These are phyloP conservation scores for Talaromyces sp. DNA, from an alignment of 2,329 filamentous ascomycete species.

Conservation along the genomic window DNA sequence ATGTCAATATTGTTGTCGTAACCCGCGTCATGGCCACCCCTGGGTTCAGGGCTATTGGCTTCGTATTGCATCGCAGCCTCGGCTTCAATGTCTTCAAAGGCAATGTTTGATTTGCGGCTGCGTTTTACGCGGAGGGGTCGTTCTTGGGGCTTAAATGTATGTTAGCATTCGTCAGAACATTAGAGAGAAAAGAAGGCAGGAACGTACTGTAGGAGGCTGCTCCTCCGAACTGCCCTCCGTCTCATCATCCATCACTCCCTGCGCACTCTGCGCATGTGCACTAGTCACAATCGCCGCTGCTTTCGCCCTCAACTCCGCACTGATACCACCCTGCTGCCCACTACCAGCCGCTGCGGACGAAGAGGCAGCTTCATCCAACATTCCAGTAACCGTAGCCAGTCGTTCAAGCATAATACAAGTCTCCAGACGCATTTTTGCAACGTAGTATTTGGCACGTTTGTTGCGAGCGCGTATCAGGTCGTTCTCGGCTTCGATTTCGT, in stretches of 20 bases:
- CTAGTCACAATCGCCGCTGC: constrained; percentile 14
- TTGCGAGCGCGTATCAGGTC: constrained; percentile 77
- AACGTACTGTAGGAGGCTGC: constrained; percentile 41
- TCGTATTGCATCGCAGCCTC: constrained; percentile 17
- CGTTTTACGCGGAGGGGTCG: constrained; percentile 45
- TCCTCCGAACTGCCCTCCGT: constrained; percentile 45
- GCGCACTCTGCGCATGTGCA: constrained; percentile 1
- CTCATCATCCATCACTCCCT: constrained; percentile 38
- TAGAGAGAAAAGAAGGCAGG: not conserved
- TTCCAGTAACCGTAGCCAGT: constrained; percentile 39
- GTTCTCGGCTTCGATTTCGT: constrained; percentile 88
- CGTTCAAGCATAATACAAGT: constrained; percentile 43
- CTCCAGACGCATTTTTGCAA: constrained; percentile 81
- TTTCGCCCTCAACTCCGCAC: constrained; percentile 16
- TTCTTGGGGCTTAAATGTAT: constrained; percentile 41
- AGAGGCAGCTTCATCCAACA: constrained; percentile 36
- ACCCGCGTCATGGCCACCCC: not conserved
- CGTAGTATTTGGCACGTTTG: constrained; percentile 72
- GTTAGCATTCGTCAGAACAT: not conserved
- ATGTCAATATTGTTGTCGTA: constrained; percentile 3
- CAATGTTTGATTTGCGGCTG: constrained; percentile 37
- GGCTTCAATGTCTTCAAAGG: constrained; percentile 23
- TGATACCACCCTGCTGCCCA: constrained; percentile 8
- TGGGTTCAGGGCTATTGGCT: constrained; percentile 11
- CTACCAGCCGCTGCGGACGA: constrained; percentile 12